Conservation (phyloP, 2,329 filamentous ascomycete genomes). For the Saccharata proteae region DNA sequence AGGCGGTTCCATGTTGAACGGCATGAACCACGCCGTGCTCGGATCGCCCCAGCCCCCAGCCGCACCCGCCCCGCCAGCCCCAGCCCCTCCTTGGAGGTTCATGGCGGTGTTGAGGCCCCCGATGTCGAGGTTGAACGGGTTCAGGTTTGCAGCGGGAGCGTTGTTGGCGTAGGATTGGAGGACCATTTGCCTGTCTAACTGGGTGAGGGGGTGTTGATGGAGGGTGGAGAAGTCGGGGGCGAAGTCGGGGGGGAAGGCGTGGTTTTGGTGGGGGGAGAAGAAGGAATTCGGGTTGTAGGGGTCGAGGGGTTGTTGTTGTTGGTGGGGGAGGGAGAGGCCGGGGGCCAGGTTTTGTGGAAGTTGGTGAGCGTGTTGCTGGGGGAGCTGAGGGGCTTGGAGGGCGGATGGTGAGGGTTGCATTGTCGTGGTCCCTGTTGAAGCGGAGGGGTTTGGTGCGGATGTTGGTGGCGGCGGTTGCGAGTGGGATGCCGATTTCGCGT, state of each 20-base stretch:
- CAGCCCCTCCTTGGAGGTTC: no score
- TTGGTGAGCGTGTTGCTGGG: conserved; percentile 23
- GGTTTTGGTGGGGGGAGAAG: conserved; percentile 14
- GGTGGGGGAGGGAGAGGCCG: conserved; percentile 20
- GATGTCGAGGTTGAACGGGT: conserved; percentile 12
- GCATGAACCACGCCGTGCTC: conserved; percentile 74
- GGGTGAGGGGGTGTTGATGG: conserved; percentile 47
- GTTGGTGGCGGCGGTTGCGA: neutral
- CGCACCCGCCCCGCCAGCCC: no score
- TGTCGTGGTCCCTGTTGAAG: conserved; percentile 9
- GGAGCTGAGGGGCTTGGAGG: conserved; percentile 13
- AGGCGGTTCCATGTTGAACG: conserved; percentile 79
- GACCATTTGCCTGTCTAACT: conserved; percentile 64
- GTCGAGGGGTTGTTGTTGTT: conserved; percentile 33
- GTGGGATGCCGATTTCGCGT: conserved; percentile 9
- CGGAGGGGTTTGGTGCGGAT: neutral
- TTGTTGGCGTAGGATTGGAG: conserved; percentile 53
- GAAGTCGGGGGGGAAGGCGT: conserved; percentile 4
- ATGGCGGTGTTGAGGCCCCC: conserved; percentile 12
- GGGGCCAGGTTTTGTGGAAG: conserved; percentile 30
- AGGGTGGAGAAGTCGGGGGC: conserved; percentile 11
- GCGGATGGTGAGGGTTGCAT: conserved; percentile 6
- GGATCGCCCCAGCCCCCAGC: conserved; percentile 24
- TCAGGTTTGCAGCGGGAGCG: conserved; percentile 7
- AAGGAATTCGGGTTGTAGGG: conserved; percentile 27